Percentiles rank a stretch among this genome's conserved stretches.
Evolutionary conservation across 768 basidiomycete genomes (phyloP).

Genomic region (Dioszegia aurantiaca): DNA sequence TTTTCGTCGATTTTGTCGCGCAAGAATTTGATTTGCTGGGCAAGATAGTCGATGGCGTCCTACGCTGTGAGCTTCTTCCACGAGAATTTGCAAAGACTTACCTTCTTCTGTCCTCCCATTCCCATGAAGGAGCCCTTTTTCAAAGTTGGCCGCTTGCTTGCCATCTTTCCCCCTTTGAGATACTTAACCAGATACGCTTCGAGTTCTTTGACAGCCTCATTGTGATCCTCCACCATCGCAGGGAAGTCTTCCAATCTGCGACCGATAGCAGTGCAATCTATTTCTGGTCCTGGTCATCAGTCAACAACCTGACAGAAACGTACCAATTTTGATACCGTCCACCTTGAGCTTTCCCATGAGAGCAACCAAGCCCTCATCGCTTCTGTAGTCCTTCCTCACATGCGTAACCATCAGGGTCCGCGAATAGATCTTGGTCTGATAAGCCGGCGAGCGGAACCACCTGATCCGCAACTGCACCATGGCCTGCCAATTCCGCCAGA

Average conservation of each 20-base stretch:
- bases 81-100: slow-evolving; percentile 17
- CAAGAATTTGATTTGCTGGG: slow-evolving; percentile 53
- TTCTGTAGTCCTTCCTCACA: slow-evolving; percentile 76
- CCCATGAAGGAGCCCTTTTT: slow-evolving; percentile 75
- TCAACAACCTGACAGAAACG: neutral
- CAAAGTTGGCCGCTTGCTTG: slow-evolving; percentile 75
- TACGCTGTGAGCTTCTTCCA: slow-evolving; percentile 17
- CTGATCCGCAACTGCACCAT: slow-evolving; percentile 74
- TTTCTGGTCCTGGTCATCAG: slow-evolving; percentile 33
- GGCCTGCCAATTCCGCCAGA: slow-evolving; percentile 52
- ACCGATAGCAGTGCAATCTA: slow-evolving; percentile 51
- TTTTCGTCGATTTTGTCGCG: slow-evolving; percentile 61
- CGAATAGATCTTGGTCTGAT: slow-evolving; percentile 85
- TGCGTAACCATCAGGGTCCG: slow-evolving; percentile 73
- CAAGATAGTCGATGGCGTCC: slow-evolving; percentile 90
- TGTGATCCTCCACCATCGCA: slow-evolving; percentile 78
- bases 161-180: slow-evolving; percentile 76
- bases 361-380: slow-evolving; percentile 70
- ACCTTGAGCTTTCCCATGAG: slow-evolving; percentile 54
- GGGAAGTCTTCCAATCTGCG: slow-evolving; percentile 84
- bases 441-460: slow-evolving; percentile 70
- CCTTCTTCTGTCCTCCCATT: slow-evolving; percentile 72
- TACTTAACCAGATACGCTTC: slow-evolving; percentile 86
- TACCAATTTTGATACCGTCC: slow-evolving; percentile 52
- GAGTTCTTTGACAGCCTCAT: slow-evolving; percentile 86